phyloP scores from a whole-genome alignment of 2,329 filamentous ascomycete genomes.

The Dryadomyces quercivorus region DNA sequence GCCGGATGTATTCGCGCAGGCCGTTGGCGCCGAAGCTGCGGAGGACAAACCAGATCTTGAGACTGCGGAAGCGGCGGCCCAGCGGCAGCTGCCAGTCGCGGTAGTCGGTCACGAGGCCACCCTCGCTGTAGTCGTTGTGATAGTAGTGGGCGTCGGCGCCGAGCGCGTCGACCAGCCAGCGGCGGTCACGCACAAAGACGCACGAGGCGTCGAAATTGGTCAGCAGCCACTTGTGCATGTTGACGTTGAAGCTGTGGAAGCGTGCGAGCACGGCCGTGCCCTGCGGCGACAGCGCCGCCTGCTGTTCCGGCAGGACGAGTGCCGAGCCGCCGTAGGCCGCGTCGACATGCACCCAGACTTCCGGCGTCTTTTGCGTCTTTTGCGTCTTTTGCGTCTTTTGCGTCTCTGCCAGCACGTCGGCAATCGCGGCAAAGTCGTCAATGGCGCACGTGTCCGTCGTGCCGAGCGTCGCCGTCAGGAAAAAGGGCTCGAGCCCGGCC shows the following conservation, averaged over 20 bases:
- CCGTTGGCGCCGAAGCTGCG: conserved; percentile 64
- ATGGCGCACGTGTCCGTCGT: conserved; percentile 82
- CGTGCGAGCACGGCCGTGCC: conserved; percentile 43
- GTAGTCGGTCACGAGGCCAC: conserved; percentile 83
- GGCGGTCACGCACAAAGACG: conserved; percentile 64
- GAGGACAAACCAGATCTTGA: conserved; percentile 95
- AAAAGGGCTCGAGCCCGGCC: conserved; percentile 72
- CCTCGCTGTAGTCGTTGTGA: conserved; percentile 67
- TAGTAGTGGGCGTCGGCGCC: conserved; percentile 56
- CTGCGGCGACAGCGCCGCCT: conserved; percentile 20
- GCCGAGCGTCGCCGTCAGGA: conserved; percentile 70
- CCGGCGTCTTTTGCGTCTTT: conserved; percentile 15
- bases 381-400: too few species aligned
- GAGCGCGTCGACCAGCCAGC: conserved; percentile 67
- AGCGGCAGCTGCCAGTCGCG: conserved; percentile 96
- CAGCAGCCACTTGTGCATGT: conserved; percentile 96
- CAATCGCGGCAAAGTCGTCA: conserved; percentile 67
- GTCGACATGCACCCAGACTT: conserved; percentile 87
- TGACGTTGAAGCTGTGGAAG: conserved; percentile 87
- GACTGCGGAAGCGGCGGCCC: conserved; percentile 70
- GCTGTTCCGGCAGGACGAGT: conserved; percentile 70
- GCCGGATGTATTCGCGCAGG: conserved; percentile 59
- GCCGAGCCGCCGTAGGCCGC: conserved; percentile 85
- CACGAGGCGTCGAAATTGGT: conserved; percentile 84
- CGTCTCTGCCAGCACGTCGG: conserved; percentile 28